Base-by-base conservation (phyloP, 495 filamentous ascomycete genomes). In the Penicillium paxilli region DNA sequence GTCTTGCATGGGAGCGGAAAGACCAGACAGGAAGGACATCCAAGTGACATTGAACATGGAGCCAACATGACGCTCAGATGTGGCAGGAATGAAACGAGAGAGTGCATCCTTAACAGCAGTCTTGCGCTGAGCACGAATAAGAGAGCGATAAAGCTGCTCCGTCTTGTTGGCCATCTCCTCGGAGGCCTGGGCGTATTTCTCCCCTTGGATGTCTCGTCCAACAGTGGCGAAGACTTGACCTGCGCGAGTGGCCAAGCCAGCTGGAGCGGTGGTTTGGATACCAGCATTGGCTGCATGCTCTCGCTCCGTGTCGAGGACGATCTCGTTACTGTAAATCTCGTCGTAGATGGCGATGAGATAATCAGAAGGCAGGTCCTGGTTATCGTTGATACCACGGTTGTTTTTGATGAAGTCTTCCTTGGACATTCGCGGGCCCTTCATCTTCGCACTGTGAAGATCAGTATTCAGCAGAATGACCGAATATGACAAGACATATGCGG, bases 21-120 rank as follows among this genome's bases (percentile, higher is more conserved):
- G 79, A 0, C 91, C 91, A 9, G 91, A 96, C 64, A 98, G 86
- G 72, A 96, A 96, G 17, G 93, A 94, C 93, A 97, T 99, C 94
- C 94, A 99, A 0, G 90, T 95, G 14, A 96, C 92, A 58, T 98
- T 92, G 59, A 99, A 99, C 93, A 99, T 99, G 3, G 94, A 92
- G 0, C 94, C 94, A 46, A 96, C 88, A 71, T 99, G 94, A 56
- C 88, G 92, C 66, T 89, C 92, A 0, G 92, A 96, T 1, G 90
- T 90, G 1, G 95, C 94, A 11, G 90, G 87, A 55, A 98, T 94
- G 68, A 92, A 99, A 58, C 83, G 91, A 2, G 83, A 81, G 23
- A 85, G 77, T 5, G 82, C 82, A 14, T 85, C 77, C 52, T 85
- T 88, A 5, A 88, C 75, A 2, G 88, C 82, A 44, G 86, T 89